Conservation (phyloP, 257 asterid species). For the Fraxinus excelsior region DNA sequence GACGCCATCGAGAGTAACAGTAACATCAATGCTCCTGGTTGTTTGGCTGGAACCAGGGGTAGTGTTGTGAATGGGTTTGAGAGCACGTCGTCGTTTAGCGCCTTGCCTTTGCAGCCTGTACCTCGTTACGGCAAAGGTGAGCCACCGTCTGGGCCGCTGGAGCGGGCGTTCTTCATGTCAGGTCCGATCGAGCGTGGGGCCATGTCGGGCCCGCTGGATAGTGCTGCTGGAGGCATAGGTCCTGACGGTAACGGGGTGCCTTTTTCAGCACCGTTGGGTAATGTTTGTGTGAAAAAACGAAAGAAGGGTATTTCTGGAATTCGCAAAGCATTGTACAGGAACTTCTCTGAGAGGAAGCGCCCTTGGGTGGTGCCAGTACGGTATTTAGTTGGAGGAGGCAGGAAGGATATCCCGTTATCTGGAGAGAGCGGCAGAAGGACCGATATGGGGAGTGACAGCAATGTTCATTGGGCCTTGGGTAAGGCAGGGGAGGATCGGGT, state of each 20-base stretch:
- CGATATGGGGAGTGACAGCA: slow-evolving; percentile 55
- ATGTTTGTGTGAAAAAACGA: slow-evolving; percentile 64
- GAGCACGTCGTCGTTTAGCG: slow-evolving; percentile 84
- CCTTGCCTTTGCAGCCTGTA: slow-evolving; percentile 86
- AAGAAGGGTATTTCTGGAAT: slow-evolving; percentile 75
- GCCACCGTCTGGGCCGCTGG: slow-evolving; percentile 67
- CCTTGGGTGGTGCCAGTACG: slow-evolving; percentile 80
- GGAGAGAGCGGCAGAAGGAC: slow-evolving; percentile 44
- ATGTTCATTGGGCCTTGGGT: slow-evolving; percentile 92
- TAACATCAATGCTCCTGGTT: slow-evolving; percentile 42
- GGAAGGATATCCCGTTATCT: slow-evolving; percentile 44
- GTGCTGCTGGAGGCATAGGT: slow-evolving; percentile 30
- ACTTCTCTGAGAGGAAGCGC: slow-evolving; percentile 57
- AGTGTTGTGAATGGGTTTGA: slow-evolving; percentile 75
- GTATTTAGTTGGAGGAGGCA: slow-evolving; percentile 64
- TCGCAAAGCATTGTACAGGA: slow-evolving; percentile 71
- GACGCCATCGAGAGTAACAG: slow-evolving; percentile 46
- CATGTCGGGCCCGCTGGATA: slow-evolving; percentile 81
- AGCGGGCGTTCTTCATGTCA: slow-evolving; percentile 90
- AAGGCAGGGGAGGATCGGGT: slow-evolving; percentile 99
- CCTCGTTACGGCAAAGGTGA: slow-evolving; percentile 67
- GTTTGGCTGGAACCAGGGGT: slow-evolving; percentile 46
- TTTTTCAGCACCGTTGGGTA: slow-evolving; percentile 90
- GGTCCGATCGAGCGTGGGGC: slow-evolving; percentile 97
- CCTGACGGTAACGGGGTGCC: slow-evolving; percentile 51